Conservation (phyloP, 176 grass and related monocot species). For the Eragrostis curvula region DNA sequence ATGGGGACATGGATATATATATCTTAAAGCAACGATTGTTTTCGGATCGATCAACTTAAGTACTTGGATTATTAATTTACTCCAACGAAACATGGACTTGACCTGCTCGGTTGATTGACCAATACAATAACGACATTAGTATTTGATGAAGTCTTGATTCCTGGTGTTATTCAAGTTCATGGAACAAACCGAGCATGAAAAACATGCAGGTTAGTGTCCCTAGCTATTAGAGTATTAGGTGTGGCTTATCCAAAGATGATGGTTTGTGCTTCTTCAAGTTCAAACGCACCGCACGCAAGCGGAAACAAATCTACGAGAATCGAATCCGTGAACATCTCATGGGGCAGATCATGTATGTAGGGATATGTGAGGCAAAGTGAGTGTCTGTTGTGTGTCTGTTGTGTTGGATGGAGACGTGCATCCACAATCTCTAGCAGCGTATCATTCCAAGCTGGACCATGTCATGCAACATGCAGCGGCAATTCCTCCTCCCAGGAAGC, state of each 20-base stretch:
- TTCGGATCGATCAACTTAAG: not conserved
- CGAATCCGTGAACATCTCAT: not conserved
- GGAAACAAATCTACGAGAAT: not conserved
- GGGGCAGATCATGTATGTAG: not conserved
- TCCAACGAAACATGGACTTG: not conserved
- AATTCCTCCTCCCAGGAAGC: constrained; percentile 55
- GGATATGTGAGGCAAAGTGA: constrained; percentile 1
- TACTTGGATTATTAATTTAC: not conserved
- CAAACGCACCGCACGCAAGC: not conserved
- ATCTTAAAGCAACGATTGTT: not conserved
- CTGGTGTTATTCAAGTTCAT: not conserved
- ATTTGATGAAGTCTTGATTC: not conserved
- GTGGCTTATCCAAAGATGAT: too few relatives aligned
- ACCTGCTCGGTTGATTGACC: not conserved
- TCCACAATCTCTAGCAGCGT: not conserved
- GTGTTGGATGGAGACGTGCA: constrained; percentile 40
- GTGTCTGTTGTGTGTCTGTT: constrained; percentile 15
- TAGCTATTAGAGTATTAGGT: too few relatives aligned
- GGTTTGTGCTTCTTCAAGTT: too few relatives aligned
- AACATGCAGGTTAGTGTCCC: not conserved
- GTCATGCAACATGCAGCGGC: not conserved
- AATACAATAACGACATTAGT: not conserved
- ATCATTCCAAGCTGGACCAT: constrained; percentile 7
- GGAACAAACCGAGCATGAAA: not conserved
- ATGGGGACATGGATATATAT: not conserved